Evolutionary conservation across 2,329 filamentous ascomycete genomes (phyloP), one percentile per base, ranked within the genome.

Genomic region (Phaeosphaeria sp.): DNA sequence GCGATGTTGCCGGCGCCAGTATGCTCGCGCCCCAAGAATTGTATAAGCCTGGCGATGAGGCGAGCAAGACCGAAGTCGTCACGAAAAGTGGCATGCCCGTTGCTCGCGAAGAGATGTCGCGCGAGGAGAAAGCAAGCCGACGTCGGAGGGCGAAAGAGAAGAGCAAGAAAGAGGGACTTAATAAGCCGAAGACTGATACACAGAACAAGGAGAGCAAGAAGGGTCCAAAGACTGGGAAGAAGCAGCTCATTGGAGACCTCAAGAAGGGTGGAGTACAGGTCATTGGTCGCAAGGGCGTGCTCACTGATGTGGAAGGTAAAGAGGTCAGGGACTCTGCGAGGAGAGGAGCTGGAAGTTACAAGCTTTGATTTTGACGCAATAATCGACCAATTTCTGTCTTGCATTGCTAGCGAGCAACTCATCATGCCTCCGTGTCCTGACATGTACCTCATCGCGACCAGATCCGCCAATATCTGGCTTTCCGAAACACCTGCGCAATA

Each of bases 21-120:
- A 90, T 90, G 82, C 85, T 99, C 59, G 95, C 95, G 46, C 95
- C 95, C 2, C 95, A 98, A 74, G 95, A 99, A 78, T 84, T 99
- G 23, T 99, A 98, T 82, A 88, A 87, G 69, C 88, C 92, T n/a
- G 88, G 89, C 60, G 88, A 90, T 69, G 85, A 87, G 60, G 87
- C 82, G 58, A 85, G 83, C 63, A 84, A 84, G 67, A 88, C 88
- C 51, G 93, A 97, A 75, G 82, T 97, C 39, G 85, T 93, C 33
- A 84, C 88, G 55, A 93, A 90, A 84, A 88, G 85, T 69, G 94
- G 93, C 22, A 81, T 91, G 68, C 90, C 92, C 1, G 79, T 96
- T 44, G 89, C 91, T 7, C 87, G 88, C 67, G 90, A 95, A 69
- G 95, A 99, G 79, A 90, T 98, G 88, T 89, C 84, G 36, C 85